Percentiles rank a stretch among this genome's conserved stretches.
These are phyloP conservation scores for Lachnellula hyalina DNA, from an alignment of 2,329 filamentous ascomycete species.

Conservation along the genomic window DNA sequence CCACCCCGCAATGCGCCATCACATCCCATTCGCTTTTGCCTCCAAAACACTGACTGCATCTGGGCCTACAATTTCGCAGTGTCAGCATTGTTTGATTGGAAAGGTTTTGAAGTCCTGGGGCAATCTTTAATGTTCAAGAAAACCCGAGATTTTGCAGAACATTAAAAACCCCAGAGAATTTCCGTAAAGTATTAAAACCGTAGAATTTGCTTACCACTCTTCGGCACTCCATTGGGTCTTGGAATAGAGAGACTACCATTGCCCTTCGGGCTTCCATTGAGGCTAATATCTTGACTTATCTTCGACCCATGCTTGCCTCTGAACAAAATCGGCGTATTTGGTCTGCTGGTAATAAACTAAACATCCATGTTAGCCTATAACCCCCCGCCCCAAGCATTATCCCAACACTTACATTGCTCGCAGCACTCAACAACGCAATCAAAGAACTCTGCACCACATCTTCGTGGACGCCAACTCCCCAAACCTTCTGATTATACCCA, in stretches of 20 bases:
- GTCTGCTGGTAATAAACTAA: conserved; percentile 68
- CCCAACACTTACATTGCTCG: conserved; percentile 66
- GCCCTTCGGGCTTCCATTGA: conserved; percentile 25
- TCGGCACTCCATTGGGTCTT: conserved; percentile 20
- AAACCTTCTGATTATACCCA: conserved; percentile 66
- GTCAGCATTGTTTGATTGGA: too few species aligned
- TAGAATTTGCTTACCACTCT: conserved; percentile 11
- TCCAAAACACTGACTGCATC: conserved; percentile 36
- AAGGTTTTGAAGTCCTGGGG: too few species aligned
- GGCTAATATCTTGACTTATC: conserved; percentile 34
- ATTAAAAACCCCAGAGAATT: too few species aligned
- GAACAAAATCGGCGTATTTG: conserved; percentile 62
- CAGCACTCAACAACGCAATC: conserved; percentile 78
- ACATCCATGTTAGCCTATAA: conserved; percentile 12
- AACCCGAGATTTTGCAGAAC: too few species aligned
- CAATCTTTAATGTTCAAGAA: too few species aligned
- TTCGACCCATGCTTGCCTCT: conserved; percentile 48
- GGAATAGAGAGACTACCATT: conserved; percentile 23
- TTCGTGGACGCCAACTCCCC: conserved; percentile 88
- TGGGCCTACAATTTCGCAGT: conserved; percentile 6
- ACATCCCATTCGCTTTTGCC: conserved; percentile 35
- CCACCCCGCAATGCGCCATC: conserved; percentile 11
- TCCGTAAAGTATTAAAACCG: too few species aligned
- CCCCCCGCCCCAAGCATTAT: too few species aligned
- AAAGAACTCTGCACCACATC: conserved; percentile 89